Conservation (phyloP, 495 filamentous ascomycete species). For the Sphaerosporella brunnea region DNA sequence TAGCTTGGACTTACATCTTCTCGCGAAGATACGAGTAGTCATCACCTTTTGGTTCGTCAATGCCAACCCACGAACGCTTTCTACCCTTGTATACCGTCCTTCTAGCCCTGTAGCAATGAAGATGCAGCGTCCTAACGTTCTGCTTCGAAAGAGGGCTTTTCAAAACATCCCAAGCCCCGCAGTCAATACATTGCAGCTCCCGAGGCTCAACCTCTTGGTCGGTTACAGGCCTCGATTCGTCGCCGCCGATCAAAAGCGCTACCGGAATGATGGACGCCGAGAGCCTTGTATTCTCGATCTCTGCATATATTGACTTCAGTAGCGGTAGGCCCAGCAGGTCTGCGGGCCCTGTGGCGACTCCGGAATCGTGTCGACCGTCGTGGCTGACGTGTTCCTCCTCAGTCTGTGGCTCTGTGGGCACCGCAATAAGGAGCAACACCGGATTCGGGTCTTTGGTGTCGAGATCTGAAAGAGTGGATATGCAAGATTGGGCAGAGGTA, state of each 20-base stretch:
- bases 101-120: conserved; percentile 67
- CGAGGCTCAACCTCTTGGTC: conserved; percentile 14
- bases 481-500: conserved; percentile 49
- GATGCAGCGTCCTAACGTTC: conserved; percentile 50
- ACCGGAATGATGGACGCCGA: conserved; percentile 62
- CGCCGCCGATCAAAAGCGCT: conserved; percentile 38
- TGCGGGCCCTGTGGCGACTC: conserved; percentile 26
- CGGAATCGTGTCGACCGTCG: conserved; percentile 26
- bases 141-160: conserved; percentile 54
- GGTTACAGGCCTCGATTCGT: conserved; percentile 15
- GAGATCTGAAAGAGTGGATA: conserved; percentile 48
- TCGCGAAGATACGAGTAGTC: conserved; percentile 67
- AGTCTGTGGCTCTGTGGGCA: conserved; percentile 37
- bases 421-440: conserved; percentile 60
- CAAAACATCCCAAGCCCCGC: conserved; percentile 71
- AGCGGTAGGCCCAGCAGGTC: conserved; percentile 48
- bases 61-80: conserved; percentile 82
- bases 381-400: conserved; percentile 27
- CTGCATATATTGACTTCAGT: conserved; percentile 48
- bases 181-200: conserved; percentile 42
- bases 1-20: conserved; percentile 37
- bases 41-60: conserved; percentile 57
- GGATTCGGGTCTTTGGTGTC: conserved; percentile 48
- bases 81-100: conserved; percentile 50
- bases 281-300: conserved; percentile 50